These are phyloP conservation scores for Boletus vinaceobasis DNA, from an alignment of 768 basidiomycete genomes.

Conservation along the genomic window DNA sequence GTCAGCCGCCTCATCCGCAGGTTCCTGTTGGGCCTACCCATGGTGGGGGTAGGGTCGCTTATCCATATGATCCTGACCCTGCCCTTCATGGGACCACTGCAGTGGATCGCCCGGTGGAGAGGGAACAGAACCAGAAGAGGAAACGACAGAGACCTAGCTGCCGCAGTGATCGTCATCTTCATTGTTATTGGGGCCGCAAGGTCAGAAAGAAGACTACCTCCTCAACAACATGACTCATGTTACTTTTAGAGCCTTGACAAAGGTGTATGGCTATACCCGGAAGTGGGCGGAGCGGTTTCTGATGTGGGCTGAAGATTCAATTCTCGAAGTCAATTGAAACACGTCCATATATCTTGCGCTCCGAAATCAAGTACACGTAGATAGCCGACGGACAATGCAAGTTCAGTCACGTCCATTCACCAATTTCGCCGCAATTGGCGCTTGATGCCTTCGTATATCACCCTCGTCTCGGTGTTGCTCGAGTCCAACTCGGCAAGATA, in stretches of 20 bases:
- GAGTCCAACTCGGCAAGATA: slow-evolving; percentile 71
- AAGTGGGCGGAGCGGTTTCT: slow-evolving; percentile 55
- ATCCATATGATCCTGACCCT: slow-evolving; percentile 68
- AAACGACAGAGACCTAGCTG: slow-evolving; percentile 58
- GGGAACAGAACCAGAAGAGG: slow-evolving; percentile 51
- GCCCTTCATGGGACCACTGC: slow-evolving; percentile 63
- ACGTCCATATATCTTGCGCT: slow-evolving; percentile 6
- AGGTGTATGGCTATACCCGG: slow-evolving; percentile 67
- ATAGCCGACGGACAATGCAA: slow-evolving; percentile 8
- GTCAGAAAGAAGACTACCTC: slow-evolving; percentile 35
- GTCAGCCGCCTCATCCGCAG: slow-evolving; percentile 58
- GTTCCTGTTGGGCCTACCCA: slow-evolving; percentile 73
- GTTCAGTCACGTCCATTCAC: slow-evolving; percentile 36
- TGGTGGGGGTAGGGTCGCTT: slow-evolving; percentile 73
- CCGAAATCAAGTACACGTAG: slow-evolving; percentile 15
- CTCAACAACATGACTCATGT: slow-evolving; percentile 8
- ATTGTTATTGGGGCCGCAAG: slow-evolving; percentile 61
- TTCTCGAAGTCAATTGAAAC: slow-evolving; percentile 64
- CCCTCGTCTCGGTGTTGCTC: slow-evolving; percentile 57
- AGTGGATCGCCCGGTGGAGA: slow-evolving; percentile 66
- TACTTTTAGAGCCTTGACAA: slow-evolving; percentile 56
- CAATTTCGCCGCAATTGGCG: slow-evolving; percentile 70
- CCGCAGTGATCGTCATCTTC: slow-evolving; percentile 60
- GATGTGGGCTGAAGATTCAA: slow-evolving; percentile 73
- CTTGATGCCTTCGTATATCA: slow-evolving; percentile 65